Evolutionary conservation across 768 basidiomycete species (phyloP).

Genomic region (Thelephora aurantiotincta): DNA sequence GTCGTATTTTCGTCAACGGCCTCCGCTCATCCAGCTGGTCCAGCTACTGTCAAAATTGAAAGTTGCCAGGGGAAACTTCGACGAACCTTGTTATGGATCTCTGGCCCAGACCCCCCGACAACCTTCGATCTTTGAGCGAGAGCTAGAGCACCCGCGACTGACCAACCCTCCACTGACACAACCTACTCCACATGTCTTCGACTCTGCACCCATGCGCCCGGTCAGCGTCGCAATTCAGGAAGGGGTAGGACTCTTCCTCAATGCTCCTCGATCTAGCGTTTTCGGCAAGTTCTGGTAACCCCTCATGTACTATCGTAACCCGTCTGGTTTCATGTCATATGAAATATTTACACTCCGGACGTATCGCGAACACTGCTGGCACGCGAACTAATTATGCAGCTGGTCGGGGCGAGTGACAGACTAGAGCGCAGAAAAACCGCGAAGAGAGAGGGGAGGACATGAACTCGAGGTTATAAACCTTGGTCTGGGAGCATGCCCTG

Average conservation of each 20-base stretch:
- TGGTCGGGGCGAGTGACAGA: background rate
- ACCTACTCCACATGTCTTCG: constrained; percentile 69
- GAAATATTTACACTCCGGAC: too few relatives aligned
- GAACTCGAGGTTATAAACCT: constrained; percentile 9
- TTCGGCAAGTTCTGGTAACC: constrained; percentile 50
- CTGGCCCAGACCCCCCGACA: constrained; percentile 38
- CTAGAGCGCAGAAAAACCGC: background rate
- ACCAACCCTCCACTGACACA: constrained; percentile 41
- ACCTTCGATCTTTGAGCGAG: constrained; percentile 66
- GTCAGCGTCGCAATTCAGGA: constrained; percentile 65
- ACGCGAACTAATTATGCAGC: too few relatives aligned
- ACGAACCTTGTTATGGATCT: constrained; percentile 30
- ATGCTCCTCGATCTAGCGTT: constrained; percentile 33
- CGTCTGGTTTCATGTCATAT: background rate
- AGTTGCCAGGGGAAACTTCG: constrained; percentile 39
- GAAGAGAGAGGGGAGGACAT: background rate
- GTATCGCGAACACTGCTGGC: too few relatives aligned
- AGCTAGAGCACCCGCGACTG: constrained; percentile 40
- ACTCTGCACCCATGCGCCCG: constrained; percentile 60
- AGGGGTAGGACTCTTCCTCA: constrained; percentile 51
- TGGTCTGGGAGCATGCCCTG: constrained; percentile 57
- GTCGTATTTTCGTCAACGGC: background rate
- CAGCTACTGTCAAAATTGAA: constrained; percentile 47
- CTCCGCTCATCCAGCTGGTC: background rate
- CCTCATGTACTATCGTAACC: background rate